A percentile compares a stretch with the other conserved stretches of the same genome.
These are phyloP conservation scores for Eucalyptus curtisii DNA, from an alignment of 345 rosid genomes.

Conservation along the genomic window DNA sequence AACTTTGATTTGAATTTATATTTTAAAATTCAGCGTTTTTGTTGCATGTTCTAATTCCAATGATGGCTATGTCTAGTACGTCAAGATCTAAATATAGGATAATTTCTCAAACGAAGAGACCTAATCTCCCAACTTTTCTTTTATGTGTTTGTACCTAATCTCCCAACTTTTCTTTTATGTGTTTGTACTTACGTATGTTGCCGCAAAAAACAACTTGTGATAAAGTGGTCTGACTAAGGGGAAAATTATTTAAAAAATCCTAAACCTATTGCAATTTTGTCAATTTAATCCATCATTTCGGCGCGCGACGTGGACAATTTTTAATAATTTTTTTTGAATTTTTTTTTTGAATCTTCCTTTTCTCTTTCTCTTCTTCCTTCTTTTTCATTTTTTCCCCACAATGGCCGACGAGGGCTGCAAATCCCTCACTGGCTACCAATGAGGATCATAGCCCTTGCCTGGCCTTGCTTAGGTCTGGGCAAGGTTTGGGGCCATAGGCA, in stretches of 20 bases:
- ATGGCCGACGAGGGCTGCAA: too few species aligned
- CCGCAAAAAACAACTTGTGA: neutral
- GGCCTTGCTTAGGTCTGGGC: too few species aligned
- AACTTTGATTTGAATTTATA: neutral
- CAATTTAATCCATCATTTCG: too few species aligned
- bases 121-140: neutral
- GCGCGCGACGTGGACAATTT: accelerated
- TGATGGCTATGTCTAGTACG: neutral
- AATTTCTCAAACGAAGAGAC: neutral
- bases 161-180: neutral
- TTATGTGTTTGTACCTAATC: neutral
- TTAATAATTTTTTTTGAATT: too few species aligned
- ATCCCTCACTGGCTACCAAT: accelerated
- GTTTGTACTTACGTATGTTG: neutral
- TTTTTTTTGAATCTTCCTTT: too few species aligned
- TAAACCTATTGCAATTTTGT: too few species aligned
- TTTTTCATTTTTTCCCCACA: too few species aligned
- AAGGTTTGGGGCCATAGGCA: too few species aligned
- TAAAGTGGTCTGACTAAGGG: neutral
- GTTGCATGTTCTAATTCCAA: neutral
- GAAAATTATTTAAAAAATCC: too few species aligned
- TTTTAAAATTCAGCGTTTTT: neutral
- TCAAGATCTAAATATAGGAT: neutral
- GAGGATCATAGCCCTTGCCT: too few species aligned
- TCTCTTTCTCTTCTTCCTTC: too few species aligned